phyloP scores from a whole-genome alignment of 331 rosid genomes.

The Stylosanthes scabra region DNA sequence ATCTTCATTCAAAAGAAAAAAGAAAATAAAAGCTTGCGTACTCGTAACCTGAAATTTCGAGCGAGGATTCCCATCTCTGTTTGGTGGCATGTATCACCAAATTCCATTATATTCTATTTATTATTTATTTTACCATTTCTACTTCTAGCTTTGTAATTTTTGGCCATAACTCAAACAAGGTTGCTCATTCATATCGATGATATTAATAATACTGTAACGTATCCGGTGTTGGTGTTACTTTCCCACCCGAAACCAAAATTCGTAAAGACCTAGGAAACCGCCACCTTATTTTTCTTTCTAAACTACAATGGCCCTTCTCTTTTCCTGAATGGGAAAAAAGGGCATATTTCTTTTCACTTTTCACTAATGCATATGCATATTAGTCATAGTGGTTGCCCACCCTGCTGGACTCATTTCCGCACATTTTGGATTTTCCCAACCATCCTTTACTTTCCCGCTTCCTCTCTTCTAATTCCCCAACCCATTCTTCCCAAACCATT shows the following conservation, averaged over 20 bases:
- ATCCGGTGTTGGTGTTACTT: conserved; percentile 26
- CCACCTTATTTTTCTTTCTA: conserved; percentile 31
- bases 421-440: conserved; percentile 44
- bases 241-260: conserved; percentile 22
- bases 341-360: conserved; percentile 42
- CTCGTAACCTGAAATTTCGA: conserved; percentile 37
- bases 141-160: not conserved
- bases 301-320: not conserved
- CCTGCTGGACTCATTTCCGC: conserved; percentile 46
- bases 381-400: conserved; percentile 29
- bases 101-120: not conserved
- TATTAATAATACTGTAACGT: not conserved
- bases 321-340: conserved; percentile 33
- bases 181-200: not conserved
- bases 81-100: conserved; percentile 38
- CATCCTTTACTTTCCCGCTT: conserved; percentile 24
- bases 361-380: conserved; percentile 1
- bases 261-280: conserved; percentile 58
- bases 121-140: not conserved
- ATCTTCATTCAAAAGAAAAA: conserved; percentile 1
- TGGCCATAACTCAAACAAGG: not conserved
- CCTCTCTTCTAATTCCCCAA: conserved; percentile 4
- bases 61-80: conserved; percentile 37
- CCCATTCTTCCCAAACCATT: no score
- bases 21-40: not conserved